phyloP scores from a whole-genome alignment of 257 asterid species.

The Fraxinus pennsylvanica region DNA sequence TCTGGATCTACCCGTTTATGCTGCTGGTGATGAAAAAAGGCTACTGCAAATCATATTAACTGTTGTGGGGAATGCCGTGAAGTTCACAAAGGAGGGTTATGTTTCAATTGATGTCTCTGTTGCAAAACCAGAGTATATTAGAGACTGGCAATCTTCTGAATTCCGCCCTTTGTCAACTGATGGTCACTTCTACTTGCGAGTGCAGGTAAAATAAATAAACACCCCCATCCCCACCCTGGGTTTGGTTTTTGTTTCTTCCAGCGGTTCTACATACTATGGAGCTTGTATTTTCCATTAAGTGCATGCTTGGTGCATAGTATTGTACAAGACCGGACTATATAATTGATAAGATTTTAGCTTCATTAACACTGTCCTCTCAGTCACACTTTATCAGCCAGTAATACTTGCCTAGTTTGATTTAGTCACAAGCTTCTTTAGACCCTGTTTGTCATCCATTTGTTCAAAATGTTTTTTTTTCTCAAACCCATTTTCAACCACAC shows the following conservation, averaged over 20 bases:
- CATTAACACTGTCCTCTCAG: background rate
- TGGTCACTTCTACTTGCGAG: conserved; percentile 58
- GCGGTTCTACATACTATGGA: background rate
- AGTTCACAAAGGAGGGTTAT: conserved; percentile 68
- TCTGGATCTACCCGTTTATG: conserved; percentile 55
- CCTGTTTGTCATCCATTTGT: too few relatives aligned
- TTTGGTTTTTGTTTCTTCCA: too few relatives aligned
- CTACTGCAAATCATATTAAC: conserved; percentile 62
- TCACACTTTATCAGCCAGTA: background rate
- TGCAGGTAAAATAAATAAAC: conserved; percentile 45
- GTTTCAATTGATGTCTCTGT: conserved; percentile 55
- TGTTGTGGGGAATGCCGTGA: conserved; percentile 63
- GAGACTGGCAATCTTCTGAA: conserved; percentile 52
- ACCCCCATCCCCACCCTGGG: background rate
- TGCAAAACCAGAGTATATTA: conserved; percentile 52
- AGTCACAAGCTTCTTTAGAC: background rate
- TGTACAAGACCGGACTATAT: background rate
- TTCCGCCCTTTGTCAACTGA: conserved; percentile 39
- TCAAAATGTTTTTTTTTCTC: too few relatives aligned
- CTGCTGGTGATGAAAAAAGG: conserved; percentile 64
- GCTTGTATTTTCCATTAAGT: background rate
- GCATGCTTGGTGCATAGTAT: background rate
- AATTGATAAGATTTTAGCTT: background rate
- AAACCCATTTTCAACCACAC: too few relatives aligned
- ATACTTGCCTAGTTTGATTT: background rate